Evolutionary conservation across 768 basidiomycete species (phyloP).

Genomic region (Pleurotus ostreatus): DNA sequence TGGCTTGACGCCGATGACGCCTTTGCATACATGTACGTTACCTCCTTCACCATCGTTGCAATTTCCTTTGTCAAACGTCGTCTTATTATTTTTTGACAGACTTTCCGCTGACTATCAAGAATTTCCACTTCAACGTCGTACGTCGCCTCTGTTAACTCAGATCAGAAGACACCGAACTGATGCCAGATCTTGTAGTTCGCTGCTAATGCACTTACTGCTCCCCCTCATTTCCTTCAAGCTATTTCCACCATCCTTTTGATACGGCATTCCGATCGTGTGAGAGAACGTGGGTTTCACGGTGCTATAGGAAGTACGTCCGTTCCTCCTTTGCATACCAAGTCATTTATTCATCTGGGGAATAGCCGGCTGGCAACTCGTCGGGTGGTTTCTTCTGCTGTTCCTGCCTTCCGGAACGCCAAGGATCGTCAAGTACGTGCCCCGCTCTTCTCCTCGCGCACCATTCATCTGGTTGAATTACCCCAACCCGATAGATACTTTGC

Average conservation of each 20-base stretch:
- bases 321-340: background rate
- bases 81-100: background rate
- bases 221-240: slow-evolving; percentile 9
- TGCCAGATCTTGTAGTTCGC: background rate
- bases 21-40: slow-evolving; percentile 3
- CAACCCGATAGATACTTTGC: background rate
- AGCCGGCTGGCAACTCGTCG: slow-evolving; percentile 6
- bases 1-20: slow-evolving; percentile 4
- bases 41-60: no score
- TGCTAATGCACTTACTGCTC: slow-evolving; percentile 9
- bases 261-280: slow-evolving; percentile 10
- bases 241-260: slow-evolving; percentile 10
- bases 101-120: slow-evolving; percentile 5
- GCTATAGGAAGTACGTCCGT: background rate
- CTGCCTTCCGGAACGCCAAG: slow-evolving; percentile 1
- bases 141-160: background rate
- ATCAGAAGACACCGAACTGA: background rate
- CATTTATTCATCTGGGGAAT: background rate
- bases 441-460: no score
- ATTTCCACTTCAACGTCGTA: slow-evolving; percentile 7
- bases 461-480: no score
- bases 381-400: slow-evolving; percentile 3
- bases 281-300: slow-evolving; percentile 10
- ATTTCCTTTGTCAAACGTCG: background rate
- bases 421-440: background rate